Base-by-base conservation (phyloP, 1,139 yeast genomes). In the Suhomyces yuchorum region DNA sequence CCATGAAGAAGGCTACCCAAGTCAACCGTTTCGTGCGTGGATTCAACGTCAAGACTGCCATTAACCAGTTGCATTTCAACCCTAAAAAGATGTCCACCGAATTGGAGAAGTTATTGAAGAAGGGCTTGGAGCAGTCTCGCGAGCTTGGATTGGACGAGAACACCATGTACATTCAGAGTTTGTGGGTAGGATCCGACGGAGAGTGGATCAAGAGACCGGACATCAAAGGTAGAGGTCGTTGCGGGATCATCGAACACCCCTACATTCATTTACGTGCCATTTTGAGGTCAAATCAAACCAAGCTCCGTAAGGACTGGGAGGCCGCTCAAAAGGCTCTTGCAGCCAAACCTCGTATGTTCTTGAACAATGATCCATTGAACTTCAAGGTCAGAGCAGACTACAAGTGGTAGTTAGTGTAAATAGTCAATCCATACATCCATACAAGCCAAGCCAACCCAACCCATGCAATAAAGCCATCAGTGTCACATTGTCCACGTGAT, bases 171-270 rank as follows among this genome's bases (percentile, higher is more conserved):
- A 80, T 93, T 51, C 84, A 86, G 44, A 88, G 88, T 62, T 82
- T 91, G 54, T 93, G 98, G 98, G 85, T 84, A 24, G 97, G 97
- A 42, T 84, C 90, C 52, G 98, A 92, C 65, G 97, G 97, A 14
- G 62, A 68, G 45, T 82, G 87, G 84, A 63, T 65, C 43, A 85
- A 81, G 66, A 80, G 95, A 65, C 68, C 84, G n/a, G 97, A 92
- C 57, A 77, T 80, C 61, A 91, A 90, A 72, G 97, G 95, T 53
- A 84, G 98, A 73, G 97, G 97, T 55, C 82, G 97, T 67, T 76
- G 81, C 35, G 98, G 98, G 62, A 70, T 87, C 46, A 80, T 88
- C 45, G 79, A 77, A 37, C 96, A 89, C 63, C 83, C 87, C 54
- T 86, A 80, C 65, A 81, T 90, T 48, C 97, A 93, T 65, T 82